Percentiles rank a stretch among this genome's conserved stretches.
Evolutionary conservation across 768 basidiomycete species (phyloP).

Genomic region (Gymnopilus junonius): DNA sequence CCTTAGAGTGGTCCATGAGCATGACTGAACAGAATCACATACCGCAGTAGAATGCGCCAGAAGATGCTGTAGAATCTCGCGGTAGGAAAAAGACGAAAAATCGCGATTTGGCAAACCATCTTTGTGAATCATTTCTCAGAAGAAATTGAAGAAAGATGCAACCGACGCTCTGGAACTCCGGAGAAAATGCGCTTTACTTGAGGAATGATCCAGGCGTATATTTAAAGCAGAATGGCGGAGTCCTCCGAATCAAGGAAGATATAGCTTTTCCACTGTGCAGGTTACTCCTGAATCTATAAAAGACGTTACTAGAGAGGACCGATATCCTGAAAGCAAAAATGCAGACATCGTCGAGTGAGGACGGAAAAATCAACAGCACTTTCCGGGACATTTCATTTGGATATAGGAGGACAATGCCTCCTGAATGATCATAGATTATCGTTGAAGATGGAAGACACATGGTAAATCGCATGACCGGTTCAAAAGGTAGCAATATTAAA

Average conservation of each 20-base stretch:
- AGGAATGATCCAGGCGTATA: constrained; percentile 3
- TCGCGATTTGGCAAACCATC: background rate
- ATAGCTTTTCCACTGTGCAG: background rate
- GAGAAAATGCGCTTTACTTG: constrained; percentile 2
- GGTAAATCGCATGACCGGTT: background rate
- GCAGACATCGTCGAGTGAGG: background rate
- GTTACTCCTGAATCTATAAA: background rate
- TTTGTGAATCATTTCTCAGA: constrained; percentile 6
- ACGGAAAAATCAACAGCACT: background rate
- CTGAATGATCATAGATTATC: background rate
- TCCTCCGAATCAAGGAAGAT: background rate
- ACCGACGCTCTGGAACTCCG: background rate
- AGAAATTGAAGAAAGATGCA: background rate
- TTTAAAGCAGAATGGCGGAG: constrained; percentile 4
- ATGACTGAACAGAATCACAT: constrained; percentile 4
- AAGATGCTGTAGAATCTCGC: background rate
- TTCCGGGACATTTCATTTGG: background rate
- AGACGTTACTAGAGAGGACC: background rate
- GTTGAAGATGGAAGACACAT: background rate
- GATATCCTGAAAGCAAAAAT: background rate
- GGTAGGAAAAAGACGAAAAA: background rate
- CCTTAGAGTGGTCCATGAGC: background rate
- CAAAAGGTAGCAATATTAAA: background rate
- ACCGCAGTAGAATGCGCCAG: constrained; percentile 4
- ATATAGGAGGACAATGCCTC: background rate